Conservation (phyloP, 768 basidiomycete species). For the Cystofilobasidium bisporidii region DNA sequence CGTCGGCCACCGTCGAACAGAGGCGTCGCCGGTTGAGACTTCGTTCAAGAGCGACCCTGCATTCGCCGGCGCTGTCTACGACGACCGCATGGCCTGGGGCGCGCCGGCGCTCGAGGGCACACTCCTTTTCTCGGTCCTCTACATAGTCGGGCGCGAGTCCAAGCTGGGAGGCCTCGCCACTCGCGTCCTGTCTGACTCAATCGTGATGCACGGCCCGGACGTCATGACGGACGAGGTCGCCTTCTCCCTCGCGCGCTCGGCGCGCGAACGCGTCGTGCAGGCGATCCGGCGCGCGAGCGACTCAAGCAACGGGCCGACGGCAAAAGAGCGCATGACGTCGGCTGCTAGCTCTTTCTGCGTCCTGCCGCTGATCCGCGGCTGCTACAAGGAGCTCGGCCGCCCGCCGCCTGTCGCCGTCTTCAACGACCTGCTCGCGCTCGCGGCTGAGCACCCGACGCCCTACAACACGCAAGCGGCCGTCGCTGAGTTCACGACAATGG, state of each 20-base stretch:
- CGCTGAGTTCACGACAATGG: constrained; percentile 4
- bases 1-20: neutral
- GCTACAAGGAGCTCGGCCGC: neutral
- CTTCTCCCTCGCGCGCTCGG: neutral
- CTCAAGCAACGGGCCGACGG: neutral
- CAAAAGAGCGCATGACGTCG: neutral
- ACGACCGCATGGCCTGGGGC: constrained; percentile 12
- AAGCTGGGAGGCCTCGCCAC: constrained; percentile 9
- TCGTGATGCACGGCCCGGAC: neutral
- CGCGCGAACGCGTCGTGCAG: constrained; percentile 1
- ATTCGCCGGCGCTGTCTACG: constrained; percentile 4
- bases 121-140: neutral
- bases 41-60: neutral
- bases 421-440: constrained; percentile 4
- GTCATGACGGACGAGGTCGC: constrained; percentile 18
- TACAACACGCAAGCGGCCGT: neutral
- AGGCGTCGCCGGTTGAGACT: neutral
- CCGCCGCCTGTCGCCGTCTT: neutral
- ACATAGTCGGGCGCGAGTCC: constrained; percentile 1
- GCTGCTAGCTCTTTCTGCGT: neutral
- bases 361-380: constrained; percentile 14
- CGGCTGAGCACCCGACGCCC: constrained; percentile 6
- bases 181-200: constrained; percentile 9
- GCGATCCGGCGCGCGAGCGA: neutral
- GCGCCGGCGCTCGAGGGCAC: neutral